Percentiles rank a stretch among this genome's conserved stretches.
Evolutionary conservation across 352 stramenopile species (phyloP).

Genomic region (Globisporangium polare): DNA sequence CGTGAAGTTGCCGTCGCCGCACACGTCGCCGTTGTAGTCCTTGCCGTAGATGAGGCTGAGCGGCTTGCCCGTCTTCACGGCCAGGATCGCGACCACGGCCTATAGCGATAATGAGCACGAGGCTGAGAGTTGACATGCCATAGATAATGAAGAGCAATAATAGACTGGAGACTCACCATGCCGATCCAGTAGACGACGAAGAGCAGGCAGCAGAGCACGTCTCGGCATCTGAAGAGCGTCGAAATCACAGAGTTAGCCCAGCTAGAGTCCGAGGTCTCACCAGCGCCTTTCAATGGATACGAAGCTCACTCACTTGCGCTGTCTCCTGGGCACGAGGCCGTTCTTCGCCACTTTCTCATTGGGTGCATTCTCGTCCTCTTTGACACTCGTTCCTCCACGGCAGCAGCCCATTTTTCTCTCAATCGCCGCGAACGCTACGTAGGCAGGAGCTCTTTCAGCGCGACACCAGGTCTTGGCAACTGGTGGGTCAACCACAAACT

Average conservation of each 20-base stretch:
- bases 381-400: constrained; percentile 10
- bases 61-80: constrained; percentile 59
- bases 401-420: constrained; percentile 23
- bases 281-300: not conserved
- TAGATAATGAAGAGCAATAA: not conserved
- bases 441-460: not conserved
- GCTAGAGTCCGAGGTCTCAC: not conserved
- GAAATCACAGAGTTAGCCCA: not conserved
- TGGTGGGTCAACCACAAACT: not conserved
- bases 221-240: constrained; percentile 51
- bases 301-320: constrained; percentile 24
- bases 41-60: constrained; percentile 75
- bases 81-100: constrained; percentile 52
- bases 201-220: constrained; percentile 73
- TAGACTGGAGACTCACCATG: constrained; percentile 36
- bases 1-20: constrained; percentile 45
- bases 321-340: constrained; percentile 21
- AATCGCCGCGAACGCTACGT: not conserved
- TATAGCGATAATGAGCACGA: not conserved
- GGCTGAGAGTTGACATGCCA: not conserved
- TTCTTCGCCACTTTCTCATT: constrained; percentile 6
- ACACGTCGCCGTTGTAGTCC: constrained; percentile 83
- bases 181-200: constrained; percentile 87
- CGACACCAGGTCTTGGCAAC: not conserved
- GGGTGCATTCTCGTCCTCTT: constrained; percentile 13